phyloP scores from a whole-genome alignment of 495 filamentous ascomycete genomes.

The Barbatosphaeria neglecta region DNA sequence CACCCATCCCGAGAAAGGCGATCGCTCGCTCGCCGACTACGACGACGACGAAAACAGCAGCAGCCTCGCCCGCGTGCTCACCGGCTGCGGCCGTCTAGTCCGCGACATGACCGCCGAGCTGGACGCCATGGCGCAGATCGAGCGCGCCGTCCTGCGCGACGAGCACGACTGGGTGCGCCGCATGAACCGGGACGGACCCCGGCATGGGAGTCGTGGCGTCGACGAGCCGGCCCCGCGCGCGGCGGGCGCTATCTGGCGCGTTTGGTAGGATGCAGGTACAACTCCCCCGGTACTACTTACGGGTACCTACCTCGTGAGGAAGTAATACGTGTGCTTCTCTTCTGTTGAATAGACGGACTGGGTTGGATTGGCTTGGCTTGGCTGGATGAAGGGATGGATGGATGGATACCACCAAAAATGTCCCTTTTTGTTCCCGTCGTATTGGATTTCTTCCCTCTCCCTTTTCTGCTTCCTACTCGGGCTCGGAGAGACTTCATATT shows the following conservation, averaged over 20 bases:
- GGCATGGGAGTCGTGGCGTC: constrained; percentile 1
- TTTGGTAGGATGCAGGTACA: too few relatives aligned
- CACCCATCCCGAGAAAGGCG: neutral
- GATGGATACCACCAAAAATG: too few relatives aligned
- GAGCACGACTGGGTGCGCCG: constrained; percentile 37
- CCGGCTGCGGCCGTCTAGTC: constrained; percentile 25
- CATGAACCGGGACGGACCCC: constrained; percentile 27
- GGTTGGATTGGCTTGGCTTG: too few relatives aligned
- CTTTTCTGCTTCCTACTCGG: too few relatives aligned
- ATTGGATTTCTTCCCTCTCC: too few relatives aligned
- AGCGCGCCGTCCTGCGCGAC: constrained; percentile 27
- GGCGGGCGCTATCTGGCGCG: constrained; percentile 23
- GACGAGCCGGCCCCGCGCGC: constrained; percentile 1
- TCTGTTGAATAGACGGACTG: too few relatives aligned
- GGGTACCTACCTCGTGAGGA: too few relatives aligned
- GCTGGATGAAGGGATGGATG: too few relatives aligned
- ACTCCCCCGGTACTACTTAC: too few relatives aligned
- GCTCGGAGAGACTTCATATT: too few relatives aligned
- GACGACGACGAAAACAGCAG: constrained; percentile 7
- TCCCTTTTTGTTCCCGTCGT: too few relatives aligned
- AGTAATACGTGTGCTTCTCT: too few relatives aligned
- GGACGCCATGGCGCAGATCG: constrained; percentile 33
- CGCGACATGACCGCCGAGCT: constrained; percentile 38
- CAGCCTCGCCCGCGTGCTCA: constrained; percentile 25
- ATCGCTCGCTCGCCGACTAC: neutral